These are phyloP conservation scores for Parasitella parasitica DNA, from an alignment of 371 early-diverging fungal species.

Conservation along the genomic window DNA sequence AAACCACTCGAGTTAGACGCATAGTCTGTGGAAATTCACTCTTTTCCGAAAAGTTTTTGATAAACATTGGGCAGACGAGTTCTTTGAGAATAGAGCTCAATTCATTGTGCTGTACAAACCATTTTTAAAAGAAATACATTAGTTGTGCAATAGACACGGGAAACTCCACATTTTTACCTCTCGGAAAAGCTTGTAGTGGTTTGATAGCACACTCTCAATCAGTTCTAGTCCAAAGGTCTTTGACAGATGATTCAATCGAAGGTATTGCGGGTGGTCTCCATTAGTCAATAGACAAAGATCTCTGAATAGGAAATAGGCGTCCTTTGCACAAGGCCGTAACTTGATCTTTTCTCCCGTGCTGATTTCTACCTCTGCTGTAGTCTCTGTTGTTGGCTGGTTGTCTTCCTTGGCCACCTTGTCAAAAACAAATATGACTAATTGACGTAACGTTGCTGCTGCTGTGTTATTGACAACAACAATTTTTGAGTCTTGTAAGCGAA, in stretches of 20 bases:
- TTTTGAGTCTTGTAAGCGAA: conserved; percentile 84
- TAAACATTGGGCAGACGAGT: conserved; percentile 84
- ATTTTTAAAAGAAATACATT: no score
- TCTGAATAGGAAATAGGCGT: conserved; percentile 87
- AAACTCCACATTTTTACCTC: no score
- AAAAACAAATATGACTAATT: conserved; percentile 90
- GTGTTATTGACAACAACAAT: conserved; percentile 90
- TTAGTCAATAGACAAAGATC: conserved; percentile 77
- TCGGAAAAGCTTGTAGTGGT: conserved; percentile 74
- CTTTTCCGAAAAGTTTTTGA: conserved; percentile 87
- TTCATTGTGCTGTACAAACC: conserved; percentile 65
- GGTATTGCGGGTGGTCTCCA: conserved; percentile 66
- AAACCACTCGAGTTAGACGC: conserved; percentile 82
- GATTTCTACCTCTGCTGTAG: conserved; percentile 24
- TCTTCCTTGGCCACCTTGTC: conserved; percentile 86
- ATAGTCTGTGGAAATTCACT: conserved; percentile 83
- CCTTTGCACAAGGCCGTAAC: conserved; percentile 65
- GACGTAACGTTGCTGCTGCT: conserved; percentile 93
- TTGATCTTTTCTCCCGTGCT: conserved; percentile 39
- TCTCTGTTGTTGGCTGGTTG: conserved; percentile 27
- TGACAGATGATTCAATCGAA: conserved; percentile 65
- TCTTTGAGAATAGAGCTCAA: conserved; percentile 74
- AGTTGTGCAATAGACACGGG: no score
- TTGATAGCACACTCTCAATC: conserved; percentile 84
- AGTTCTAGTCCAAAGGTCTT: conserved; percentile 90